Evolutionary conservation across 108 stramenopile genomes (phyloP).

Genomic region (Hondaea fermentalgiana): DNA sequence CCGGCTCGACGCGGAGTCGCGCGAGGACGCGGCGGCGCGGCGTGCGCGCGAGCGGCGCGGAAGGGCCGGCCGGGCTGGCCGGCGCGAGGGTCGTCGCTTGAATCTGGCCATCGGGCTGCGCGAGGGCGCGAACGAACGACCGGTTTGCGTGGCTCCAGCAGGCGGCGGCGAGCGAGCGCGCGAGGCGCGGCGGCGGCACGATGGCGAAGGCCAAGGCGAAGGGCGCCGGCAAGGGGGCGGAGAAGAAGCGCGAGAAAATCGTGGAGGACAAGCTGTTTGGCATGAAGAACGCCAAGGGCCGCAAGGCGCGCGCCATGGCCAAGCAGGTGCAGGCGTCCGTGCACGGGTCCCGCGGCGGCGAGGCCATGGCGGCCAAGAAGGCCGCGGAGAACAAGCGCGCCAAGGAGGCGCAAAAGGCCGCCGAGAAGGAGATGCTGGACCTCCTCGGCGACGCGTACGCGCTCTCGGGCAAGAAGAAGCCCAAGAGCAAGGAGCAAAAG

Average conservation of each 20-base stretch:
- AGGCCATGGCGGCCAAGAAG: neutral
- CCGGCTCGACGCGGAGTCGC: too few relatives aligned
- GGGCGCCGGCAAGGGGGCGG: neutral
- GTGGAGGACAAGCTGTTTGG: constrained; percentile 18
- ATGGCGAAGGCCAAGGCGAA: constrained; percentile 13
- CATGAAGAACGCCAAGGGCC: neutral
- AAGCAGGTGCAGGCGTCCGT: neutral
- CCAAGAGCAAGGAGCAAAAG: neutral
- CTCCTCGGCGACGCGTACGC: constrained; percentile 2
- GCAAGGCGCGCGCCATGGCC: neutral
- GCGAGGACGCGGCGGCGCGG: too few relatives aligned
- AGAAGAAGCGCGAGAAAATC: constrained; percentile 15
- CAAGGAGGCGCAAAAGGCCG: neutral
- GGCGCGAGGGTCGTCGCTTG: too few relatives aligned
- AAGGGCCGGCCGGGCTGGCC: too few relatives aligned
- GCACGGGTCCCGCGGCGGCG: neutral
- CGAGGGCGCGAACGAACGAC: too few relatives aligned
- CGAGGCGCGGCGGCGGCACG: neutral
- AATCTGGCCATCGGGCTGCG: too few relatives aligned
- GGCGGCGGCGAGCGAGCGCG: too few relatives aligned
- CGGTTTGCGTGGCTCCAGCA: too few relatives aligned
- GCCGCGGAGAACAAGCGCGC: neutral
- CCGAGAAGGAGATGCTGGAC: neutral
- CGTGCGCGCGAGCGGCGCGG: too few relatives aligned
- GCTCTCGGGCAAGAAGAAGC: neutral